phyloP scores from a whole-genome alignment of 1,284 basidiomycete genomes.

The Phellopilus nigrolimitatus region DNA sequence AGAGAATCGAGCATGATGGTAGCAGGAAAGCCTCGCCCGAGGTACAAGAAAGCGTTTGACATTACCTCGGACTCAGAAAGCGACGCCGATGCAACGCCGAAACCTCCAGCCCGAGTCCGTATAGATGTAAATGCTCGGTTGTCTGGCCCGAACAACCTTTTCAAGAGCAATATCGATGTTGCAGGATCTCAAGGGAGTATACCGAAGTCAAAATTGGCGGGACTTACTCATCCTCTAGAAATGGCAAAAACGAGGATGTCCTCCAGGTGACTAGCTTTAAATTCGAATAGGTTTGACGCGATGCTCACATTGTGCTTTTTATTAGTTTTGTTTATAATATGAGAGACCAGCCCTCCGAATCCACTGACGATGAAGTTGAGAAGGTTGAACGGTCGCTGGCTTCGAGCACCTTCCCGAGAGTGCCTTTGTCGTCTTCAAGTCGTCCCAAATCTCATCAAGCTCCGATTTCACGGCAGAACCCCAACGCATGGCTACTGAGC shows the following conservation, averaged over 20 bases:
- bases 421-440: background rate
- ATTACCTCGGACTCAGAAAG: background rate
- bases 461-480: background rate
- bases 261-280: constrained; percentile 6
- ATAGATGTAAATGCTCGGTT: background rate
- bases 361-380: background rate
- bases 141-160: background rate
- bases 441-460: background rate
- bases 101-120: background rate
- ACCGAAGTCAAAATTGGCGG: background rate
- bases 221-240: constrained; percentile 2
- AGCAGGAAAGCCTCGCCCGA: background rate
- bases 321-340: background rate
- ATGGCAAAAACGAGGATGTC: background rate
- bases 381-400: background rate
- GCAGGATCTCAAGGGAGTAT: background rate
- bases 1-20: background rate
- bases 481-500: constrained; percentile 12
- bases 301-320: no score
- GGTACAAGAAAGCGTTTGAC: background rate
- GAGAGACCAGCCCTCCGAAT: background rate
- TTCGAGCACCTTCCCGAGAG: no score
- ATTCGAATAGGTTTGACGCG: background rate
- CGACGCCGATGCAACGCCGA: background rate
- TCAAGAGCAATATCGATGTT: background rate